phyloP scores from a whole-genome alignment of 192 early-diverging fungal genomes.

The Linnemannia exigua region DNA sequence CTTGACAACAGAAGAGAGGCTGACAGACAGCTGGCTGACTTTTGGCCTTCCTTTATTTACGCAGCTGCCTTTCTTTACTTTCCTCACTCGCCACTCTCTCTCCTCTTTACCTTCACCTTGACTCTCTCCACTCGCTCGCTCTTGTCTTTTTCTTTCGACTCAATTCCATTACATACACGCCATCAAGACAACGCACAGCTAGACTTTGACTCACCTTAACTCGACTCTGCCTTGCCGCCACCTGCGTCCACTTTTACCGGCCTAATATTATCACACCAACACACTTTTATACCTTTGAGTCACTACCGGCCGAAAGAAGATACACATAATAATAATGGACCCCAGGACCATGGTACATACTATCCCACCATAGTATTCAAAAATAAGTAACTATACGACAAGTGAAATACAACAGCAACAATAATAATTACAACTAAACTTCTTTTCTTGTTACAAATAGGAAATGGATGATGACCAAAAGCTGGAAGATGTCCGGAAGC shows the following conservation, averaged over 20 bases:
- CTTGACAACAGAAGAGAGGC: too few relatives aligned
- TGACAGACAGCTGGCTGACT: background rate
- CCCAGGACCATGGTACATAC: slow-evolving; percentile 1
- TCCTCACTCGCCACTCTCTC: background rate
- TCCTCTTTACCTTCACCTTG: too few relatives aligned
- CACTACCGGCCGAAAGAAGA: background rate
- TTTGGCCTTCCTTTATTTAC: background rate
- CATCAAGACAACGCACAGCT: slow-evolving; percentile 4
- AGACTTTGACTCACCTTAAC: background rate
- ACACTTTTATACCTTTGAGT: background rate
- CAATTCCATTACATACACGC: background rate
- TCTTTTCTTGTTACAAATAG: slow-evolving; percentile 1
- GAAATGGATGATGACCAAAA: slow-evolving; percentile 51
- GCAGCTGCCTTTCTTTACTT: background rate
- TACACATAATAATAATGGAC: background rate
- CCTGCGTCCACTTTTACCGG: background rate
- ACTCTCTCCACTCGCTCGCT: background rate
- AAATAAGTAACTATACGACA: too few relatives aligned
- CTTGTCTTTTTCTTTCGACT: background rate
- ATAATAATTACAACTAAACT: too few relatives aligned
- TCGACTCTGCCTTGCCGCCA: background rate
- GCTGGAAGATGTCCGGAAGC: slow-evolving; percentile 48
- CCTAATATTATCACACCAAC: background rate
- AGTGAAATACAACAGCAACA: too few relatives aligned
- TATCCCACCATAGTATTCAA: background rate